Evolutionary conservation across 176 grass and related monocot species (phyloP).

Genomic region (Poa annua): DNA sequence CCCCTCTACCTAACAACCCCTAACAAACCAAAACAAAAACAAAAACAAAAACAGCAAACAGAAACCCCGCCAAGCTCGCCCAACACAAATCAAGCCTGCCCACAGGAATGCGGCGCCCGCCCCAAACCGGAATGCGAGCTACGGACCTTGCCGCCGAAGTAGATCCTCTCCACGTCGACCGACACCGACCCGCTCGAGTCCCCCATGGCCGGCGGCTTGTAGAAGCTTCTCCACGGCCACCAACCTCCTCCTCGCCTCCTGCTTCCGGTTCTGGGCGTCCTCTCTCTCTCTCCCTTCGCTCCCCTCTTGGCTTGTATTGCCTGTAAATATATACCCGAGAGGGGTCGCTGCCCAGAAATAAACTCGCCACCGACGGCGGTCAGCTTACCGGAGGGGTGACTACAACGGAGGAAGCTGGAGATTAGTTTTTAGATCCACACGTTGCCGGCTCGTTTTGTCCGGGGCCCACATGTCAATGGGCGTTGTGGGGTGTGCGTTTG

Average conservation of each 20-base stretch:
- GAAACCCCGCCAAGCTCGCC: constrained; percentile 30
- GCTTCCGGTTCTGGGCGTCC: not conserved
- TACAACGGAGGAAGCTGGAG: constrained; percentile 3
- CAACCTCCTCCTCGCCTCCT: not conserved
- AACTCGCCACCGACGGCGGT: constrained; percentile 53
- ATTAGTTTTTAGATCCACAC: constrained; percentile 37
- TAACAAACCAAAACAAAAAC: not conserved
- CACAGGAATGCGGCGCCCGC: constrained; percentile 17
- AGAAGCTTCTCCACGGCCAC: constrained; percentile 27
- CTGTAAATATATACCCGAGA: constrained; percentile 42
- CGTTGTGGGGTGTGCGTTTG: not conserved
- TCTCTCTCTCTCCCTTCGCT: not conserved
- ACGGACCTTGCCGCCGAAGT: constrained; percentile 89
- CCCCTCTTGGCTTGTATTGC: constrained; percentile 17
- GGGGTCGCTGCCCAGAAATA: constrained; percentile 39
- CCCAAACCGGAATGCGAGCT: constrained; percentile 6
- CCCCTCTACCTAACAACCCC: not conserved
- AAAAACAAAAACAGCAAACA: not conserved
- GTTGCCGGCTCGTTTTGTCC: not conserved
- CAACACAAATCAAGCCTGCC: constrained; percentile 22
- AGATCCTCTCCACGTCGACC: constrained; percentile 83
- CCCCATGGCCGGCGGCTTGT: constrained; percentile 55
- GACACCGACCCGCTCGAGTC: constrained; percentile 93
- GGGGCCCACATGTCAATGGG: constrained; percentile 41
- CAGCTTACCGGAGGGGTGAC: constrained; percentile 48